Evolutionary conservation across 1,284 basidiomycete genomes (phyloP).

Genomic region (Austroboletus novae-zelandiae): DNA sequence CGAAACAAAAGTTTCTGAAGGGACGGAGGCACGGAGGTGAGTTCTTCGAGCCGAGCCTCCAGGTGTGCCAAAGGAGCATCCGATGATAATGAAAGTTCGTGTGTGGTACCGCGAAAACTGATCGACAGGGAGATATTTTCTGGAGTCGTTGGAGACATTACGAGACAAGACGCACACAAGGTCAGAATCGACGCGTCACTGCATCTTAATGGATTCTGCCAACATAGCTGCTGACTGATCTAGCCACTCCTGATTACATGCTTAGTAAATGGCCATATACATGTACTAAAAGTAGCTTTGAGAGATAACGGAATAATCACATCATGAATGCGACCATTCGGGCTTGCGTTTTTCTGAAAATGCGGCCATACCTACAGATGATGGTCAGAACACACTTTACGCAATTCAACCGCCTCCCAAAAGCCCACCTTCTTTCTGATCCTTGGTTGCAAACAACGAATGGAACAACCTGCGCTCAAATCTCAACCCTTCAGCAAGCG

Average conservation of each 20-base stretch:
- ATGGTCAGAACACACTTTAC: slow-evolving; percentile 2
- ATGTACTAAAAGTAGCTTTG: too few relatives aligned
- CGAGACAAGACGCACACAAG: neutral
- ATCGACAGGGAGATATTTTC: slow-evolving; percentile 36
- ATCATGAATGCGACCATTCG: slow-evolving; percentile 62
- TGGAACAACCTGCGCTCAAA: slow-evolving; percentile 94
- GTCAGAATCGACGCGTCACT: slow-evolving; percentile 13
- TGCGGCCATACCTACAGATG: slow-evolving; percentile 79
- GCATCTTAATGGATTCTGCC: too few relatives aligned
- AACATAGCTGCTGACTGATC: too few relatives aligned
- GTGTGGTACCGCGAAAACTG: slow-evolving; percentile 46
- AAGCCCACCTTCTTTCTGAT: slow-evolving; percentile 91
- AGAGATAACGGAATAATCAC: neutral
- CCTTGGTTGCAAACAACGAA: slow-evolving; percentile 88
- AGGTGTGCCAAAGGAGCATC: slow-evolving; percentile 48
- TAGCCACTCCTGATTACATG: too few relatives aligned
- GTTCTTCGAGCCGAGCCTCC: slow-evolving; percentile 51
- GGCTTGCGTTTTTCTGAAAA: slow-evolving; percentile 97
- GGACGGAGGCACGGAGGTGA: slow-evolving; percentile 59
- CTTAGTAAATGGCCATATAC: too few relatives aligned
- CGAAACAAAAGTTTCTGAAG: slow-evolving; percentile 72
- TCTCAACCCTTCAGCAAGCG: slow-evolving; percentile 79
- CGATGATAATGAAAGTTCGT: slow-evolving; percentile 45
- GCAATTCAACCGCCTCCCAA: neutral
- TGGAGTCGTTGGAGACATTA: slow-evolving; percentile 12